Evolutionary conservation across 2,329 filamentous ascomycete genomes (phyloP).

Genomic region (Plenodomus lindquistii): DNA sequence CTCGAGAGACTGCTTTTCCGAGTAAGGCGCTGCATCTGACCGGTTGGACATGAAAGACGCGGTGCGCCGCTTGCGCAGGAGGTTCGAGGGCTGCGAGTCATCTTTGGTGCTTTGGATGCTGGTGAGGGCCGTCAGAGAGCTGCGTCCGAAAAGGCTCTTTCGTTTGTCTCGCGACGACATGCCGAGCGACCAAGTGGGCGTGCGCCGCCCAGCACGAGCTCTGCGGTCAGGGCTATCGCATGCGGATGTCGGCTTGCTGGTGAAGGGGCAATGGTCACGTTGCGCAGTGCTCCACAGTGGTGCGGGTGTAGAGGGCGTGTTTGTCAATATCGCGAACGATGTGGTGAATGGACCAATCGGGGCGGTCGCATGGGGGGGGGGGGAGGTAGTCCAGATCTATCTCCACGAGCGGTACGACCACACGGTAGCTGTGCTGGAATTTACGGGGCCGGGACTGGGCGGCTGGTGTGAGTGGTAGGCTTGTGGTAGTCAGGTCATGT

Average conservation of each 20-base stretch:
- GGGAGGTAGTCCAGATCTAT: neutral
- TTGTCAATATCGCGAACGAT: constrained; percentile 2
- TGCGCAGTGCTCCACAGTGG: neutral
- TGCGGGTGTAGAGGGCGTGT: neutral
- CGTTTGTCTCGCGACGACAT: constrained; percentile 44
- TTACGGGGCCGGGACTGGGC: constrained; percentile 6
- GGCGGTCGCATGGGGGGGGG: constrained; percentile 10
- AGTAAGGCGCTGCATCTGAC: constrained; percentile 30
- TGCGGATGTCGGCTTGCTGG: constrained; percentile 17
- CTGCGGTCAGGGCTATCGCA: constrained; percentile 25
- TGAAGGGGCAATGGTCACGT: constrained; percentile 12
- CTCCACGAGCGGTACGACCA: neutral
- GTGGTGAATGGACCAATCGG: constrained; percentile 9
- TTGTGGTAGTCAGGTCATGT: constrained; percentile 8
- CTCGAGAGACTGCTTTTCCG: constrained; percentile 22
- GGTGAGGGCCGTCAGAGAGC: constrained; percentile 36
- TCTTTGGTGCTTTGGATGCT: constrained; percentile 33
- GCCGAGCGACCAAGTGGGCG: constrained; percentile 24
- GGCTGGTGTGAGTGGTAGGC: constrained; percentile 5
- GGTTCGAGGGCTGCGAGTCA: constrained; percentile 40
- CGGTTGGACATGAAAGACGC: constrained; percentile 42
- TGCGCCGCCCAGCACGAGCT: constrained; percentile 36
- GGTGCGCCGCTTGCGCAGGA: constrained; percentile 45
- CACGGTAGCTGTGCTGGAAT: constrained; percentile 1
- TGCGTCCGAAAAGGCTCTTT: constrained; percentile 43